Evolutionary conservation across 139 green algal genomes (phyloP).

Genomic region (Edaphochlamys debaryana): DNA sequence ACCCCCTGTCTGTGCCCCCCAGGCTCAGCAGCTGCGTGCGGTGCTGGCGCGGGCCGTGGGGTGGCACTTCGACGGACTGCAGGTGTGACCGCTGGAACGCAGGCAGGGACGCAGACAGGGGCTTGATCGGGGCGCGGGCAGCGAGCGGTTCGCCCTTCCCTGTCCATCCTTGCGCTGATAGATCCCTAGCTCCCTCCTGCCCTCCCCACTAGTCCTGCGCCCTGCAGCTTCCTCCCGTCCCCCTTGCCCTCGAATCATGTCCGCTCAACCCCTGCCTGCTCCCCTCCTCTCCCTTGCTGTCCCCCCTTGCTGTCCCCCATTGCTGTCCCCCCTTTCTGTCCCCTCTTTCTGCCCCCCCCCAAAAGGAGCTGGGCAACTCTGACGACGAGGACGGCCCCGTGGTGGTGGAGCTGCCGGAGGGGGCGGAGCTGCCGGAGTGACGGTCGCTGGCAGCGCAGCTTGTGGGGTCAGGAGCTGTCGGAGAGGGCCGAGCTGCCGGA

Average conservation of each 20-base stretch:
- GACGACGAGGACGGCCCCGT: conserved; percentile 66
- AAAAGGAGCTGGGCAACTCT: conserved; percentile 21
- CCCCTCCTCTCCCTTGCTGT: neutral
- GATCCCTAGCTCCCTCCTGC: no score
- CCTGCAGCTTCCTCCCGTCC: no score
- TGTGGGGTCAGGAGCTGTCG: no score
- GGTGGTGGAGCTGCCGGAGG: conserved; percentile 61
- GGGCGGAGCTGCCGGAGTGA: neutral
- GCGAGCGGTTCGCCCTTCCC: neutral
- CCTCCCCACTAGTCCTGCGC: no score
- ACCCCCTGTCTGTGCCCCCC: no score
- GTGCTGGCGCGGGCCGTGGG: conserved; percentile 57
- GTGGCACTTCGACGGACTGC: conserved; percentile 61
- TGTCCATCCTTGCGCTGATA: neutral
- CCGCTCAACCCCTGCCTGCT: neutral
- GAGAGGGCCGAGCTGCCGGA: no score
- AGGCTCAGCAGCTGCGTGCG: conserved; percentile 42
- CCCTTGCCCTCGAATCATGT: no score
- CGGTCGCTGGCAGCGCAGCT: no score
- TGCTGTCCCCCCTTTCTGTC: neutral
- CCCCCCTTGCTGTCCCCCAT: neutral
- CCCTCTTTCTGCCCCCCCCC: no score
- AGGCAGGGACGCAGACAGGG: neutral
- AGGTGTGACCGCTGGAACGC: conserved; percentile 33
- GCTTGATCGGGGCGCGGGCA: neutral